Conservation (phyloP, 768 basidiomycete genomes). For the Mycena filopes region DNA sequence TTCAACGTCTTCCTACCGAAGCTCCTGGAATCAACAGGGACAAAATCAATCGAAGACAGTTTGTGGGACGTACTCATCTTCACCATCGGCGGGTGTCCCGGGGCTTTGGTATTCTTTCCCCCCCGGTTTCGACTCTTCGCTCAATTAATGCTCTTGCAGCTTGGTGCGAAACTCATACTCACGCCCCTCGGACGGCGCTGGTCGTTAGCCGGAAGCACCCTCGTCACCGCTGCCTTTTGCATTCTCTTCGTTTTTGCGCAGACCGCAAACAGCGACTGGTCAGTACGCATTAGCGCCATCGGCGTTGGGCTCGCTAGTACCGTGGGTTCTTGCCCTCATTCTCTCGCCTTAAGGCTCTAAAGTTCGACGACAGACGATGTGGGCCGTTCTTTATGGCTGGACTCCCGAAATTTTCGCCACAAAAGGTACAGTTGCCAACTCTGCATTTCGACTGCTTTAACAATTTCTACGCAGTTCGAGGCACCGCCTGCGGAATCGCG, state of each 20-base stretch:
- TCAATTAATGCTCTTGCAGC: conserved; percentile 47
- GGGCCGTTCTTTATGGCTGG: conserved; percentile 90
- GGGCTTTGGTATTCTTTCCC: conserved; percentile 66
- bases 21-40: conserved; percentile 65
- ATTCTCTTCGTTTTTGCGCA: conserved; percentile 71
- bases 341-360: no score
- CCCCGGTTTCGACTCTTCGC: conserved; percentile 9
- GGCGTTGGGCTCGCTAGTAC: conserved; percentile 67
- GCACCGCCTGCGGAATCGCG: conserved; percentile 89
- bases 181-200: conserved; percentile 72
- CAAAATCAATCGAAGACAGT: conserved; percentile 66
- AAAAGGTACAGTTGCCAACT: conserved; percentile 57
- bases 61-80: conserved; percentile 91
- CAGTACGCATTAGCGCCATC: conserved; percentile 70
- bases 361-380: conserved; percentile 87
- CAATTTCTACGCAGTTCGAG: conserved; percentile 63
- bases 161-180: conserved; percentile 89
- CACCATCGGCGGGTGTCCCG: conserved; percentile 86
- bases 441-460: not conserved
- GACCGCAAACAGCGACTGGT: conserved; percentile 66
- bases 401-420: conserved; percentile 91
- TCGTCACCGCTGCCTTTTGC: conserved; percentile 81
- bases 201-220: conserved; percentile 81
- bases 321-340: conserved; percentile 47
- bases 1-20: conserved; percentile 94